phyloP scores from a whole-genome alignment of 345 rosid species.

The Cardiospermum halicacabum region DNA sequence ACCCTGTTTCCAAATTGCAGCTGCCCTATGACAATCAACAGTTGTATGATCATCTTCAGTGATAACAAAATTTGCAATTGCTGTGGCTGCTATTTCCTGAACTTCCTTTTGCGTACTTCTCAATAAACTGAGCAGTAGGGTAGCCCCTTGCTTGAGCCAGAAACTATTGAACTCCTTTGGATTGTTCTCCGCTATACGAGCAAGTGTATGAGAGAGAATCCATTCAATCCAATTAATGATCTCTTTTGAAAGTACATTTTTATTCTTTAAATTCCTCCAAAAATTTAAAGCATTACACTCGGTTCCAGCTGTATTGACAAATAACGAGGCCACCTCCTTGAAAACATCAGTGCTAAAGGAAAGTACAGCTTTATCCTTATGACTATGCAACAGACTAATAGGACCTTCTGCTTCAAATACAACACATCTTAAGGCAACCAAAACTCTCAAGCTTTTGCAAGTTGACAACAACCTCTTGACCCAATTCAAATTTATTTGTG shows the following conservation, averaged over 20 bases:
- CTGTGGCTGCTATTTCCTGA: slow-evolving; percentile 39
- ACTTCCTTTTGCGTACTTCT: slow-evolving; percentile 30
- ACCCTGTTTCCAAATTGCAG: slow-evolving; percentile 24
- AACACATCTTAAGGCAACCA: slow-evolving; percentile 28
- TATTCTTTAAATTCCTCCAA: slow-evolving; percentile 22
- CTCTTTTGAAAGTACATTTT: slow-evolving; percentile 10
- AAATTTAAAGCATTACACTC: slow-evolving; percentile 6
- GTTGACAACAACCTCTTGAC: slow-evolving; percentile 18
- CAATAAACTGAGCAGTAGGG: slow-evolving; percentile 25
- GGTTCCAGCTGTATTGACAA: slow-evolving; percentile 18
- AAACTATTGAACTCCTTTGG: slow-evolving; percentile 25
- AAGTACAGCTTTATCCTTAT: slow-evolving; percentile 24
- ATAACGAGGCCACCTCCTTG: slow-evolving; percentile 25
- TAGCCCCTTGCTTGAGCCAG: slow-evolving; percentile 34
- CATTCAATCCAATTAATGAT: slow-evolving; percentile 28
- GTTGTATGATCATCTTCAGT: slow-evolving; percentile 36
- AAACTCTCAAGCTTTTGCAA: slow-evolving; percentile 20
- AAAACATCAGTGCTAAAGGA: slow-evolving; percentile 23
- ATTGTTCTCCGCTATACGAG: slow-evolving; percentile 28
- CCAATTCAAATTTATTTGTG: slow-evolving; percentile 25
- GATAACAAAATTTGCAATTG: slow-evolving; percentile 34
- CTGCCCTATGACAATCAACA: slow-evolving; percentile 32
- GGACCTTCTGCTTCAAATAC: slow-evolving; percentile 26
- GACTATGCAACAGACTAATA: slow-evolving; percentile 3
- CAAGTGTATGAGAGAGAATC: slow-evolving; percentile 34